Base-by-base conservation (phyloP, 2,329 filamentous ascomycete species). In the Clarireedia sp. region DNA sequence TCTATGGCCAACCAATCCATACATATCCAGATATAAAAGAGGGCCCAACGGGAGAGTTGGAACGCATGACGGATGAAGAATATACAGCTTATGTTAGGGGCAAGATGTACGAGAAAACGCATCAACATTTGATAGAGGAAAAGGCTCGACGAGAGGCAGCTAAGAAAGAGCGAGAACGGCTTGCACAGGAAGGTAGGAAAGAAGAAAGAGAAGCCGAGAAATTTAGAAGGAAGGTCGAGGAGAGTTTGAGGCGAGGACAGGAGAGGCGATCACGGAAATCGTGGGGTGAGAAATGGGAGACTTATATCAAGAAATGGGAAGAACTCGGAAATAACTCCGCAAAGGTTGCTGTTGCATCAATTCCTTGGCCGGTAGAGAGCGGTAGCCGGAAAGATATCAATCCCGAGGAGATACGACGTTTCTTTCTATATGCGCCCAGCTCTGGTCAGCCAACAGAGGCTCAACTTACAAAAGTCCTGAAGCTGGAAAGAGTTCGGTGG, bases 1-100 rank as follows among this genome's bases (percentile, higher is more conserved):
- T 99, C n/a, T 99, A 97, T 71, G 91, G 90, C 1, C 92, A 97
- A 69, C 92, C 94, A 0, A 87, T 97, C 49, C 90, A 96, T 71
- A 81, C 83, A 6, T 96, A 95, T 24, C 75, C 77, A 0, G 71
- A 75, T 49, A 67, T 71, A 8, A 75, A 72, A 57, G 71, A 73
- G 44, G 66, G 67, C 1, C 63, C 71, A 60, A 66, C 75, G 67
- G 79, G 79, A 59, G 70, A 83, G 66, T 75, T 96, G 12, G 90
- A 96, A 70, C 79, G 78, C 60, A 97, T 97, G 92, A 84, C 78
- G 8, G 94, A 97, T 63, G 91, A 97, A 26, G 88, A 96, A 69
- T 99, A 97, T 69, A 87, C 89, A 0, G 77, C 83, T 2, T 87
- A 91, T 69, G 92, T 99, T 40, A 83, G 92, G 17, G 79, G 80